Evolutionary conservation across 164 flowering plant genomes (phyloP), one percentile per base, ranked within the genome.

Genomic region (Chimonanthus praecox): DNA sequence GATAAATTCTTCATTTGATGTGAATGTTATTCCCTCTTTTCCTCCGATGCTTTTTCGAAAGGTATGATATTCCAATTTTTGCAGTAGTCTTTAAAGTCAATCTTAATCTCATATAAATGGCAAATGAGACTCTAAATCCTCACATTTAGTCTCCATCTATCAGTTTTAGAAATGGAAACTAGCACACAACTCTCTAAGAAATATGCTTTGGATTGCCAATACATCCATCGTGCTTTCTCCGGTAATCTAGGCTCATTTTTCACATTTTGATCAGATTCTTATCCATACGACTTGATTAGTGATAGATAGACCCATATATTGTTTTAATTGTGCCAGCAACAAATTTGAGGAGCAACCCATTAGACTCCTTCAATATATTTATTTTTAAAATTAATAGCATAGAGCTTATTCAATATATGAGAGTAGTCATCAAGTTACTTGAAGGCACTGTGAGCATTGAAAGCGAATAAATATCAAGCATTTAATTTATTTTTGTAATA

Each of bases 191-290:
- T 61, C 58, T 58, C 69, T 21, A 74, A 60, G 76, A 77, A 74
- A 70, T 77, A 69, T 74, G 79, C 64, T 44, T 44, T 70, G 62
- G 84, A 79, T 70, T 82, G 84, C 62, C 80, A 79, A 72, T 46
- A 44, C 66, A 72, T 79, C 60, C 74, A 71, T 51, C 51, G 44
- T 48, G 64, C 47, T 63, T 48, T 82, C 73, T 82, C 74, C 51
- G 78, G 84, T 82, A 81, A 74, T 6, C 50, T 47, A 18, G 5
- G 49, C 61, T 49, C 20, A n/a, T 44, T 47, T 47, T 6, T 16
- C 20, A 18, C 9, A 63, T 63, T 63, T 16, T 7, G 3, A 0
- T 58, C 33, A 1, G 33, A 33, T 58, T n/a, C 16, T 58, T 58
- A 0, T 13, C 16, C 1, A n/a, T 58, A 58, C 61, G 1, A 58